A percentile compares a stretch with the other conserved stretches of the same genome.
phyloP scores from a whole-genome alignment of 495 filamentous ascomycete species.

The Glonium stellatum region DNA sequence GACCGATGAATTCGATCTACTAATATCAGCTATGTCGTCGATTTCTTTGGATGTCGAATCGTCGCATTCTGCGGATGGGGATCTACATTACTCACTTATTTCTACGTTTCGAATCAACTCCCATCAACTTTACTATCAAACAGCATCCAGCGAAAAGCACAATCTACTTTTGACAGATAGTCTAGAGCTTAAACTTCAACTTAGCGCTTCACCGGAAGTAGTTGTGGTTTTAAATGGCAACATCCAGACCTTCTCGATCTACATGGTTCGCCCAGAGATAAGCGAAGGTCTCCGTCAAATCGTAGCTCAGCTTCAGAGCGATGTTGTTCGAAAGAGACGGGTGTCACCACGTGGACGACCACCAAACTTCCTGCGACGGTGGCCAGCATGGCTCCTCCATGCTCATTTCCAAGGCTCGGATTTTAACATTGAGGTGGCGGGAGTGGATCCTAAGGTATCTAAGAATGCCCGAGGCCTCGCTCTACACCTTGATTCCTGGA shows the following conservation, averaged over 20 bases:
- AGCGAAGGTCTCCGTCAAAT: slow-evolving; percentile 88
- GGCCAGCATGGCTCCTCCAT: slow-evolving; percentile 79
- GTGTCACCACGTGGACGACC: slow-evolving; percentile 26
- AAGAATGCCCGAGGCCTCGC: slow-evolving; percentile 70
- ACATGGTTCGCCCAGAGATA: slow-evolving; percentile 86
- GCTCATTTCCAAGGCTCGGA: slow-evolving; percentile 81
- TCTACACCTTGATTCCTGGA: slow-evolving; percentile 83
- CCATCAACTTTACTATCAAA: slow-evolving; percentile 94
- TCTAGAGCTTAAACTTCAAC: slow-evolving; percentile 74
- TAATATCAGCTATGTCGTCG: slow-evolving; percentile 89
- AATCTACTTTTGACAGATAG: slow-evolving; percentile 79
- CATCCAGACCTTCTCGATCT: slow-evolving; percentile 78
- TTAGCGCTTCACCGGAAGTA: slow-evolving; percentile 80
- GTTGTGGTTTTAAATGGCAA: slow-evolving; percentile 72
- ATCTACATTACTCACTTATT: slow-evolving; percentile 76
- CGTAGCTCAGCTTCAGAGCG: slow-evolving; percentile 63
- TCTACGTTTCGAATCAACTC: slow-evolving; percentile 76
- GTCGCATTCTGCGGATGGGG: slow-evolving; percentile 78
- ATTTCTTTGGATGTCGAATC: slow-evolving; percentile 89
- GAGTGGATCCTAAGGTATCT: slow-evolving; percentile 74
- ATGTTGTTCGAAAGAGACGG: slow-evolving; percentile 54
- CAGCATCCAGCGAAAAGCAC: slow-evolving; percentile 68
- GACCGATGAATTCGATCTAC: slow-evolving; percentile 74
- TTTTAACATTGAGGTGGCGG: slow-evolving; percentile 84
- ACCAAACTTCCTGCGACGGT: slow-evolving; percentile 63